A percentile compares a stretch with the other conserved stretches of the same genome.
phyloP scores from a whole-genome alignment of 2,329 filamentous ascomycete genomes.

The Aureobasidium vineae region DNA sequence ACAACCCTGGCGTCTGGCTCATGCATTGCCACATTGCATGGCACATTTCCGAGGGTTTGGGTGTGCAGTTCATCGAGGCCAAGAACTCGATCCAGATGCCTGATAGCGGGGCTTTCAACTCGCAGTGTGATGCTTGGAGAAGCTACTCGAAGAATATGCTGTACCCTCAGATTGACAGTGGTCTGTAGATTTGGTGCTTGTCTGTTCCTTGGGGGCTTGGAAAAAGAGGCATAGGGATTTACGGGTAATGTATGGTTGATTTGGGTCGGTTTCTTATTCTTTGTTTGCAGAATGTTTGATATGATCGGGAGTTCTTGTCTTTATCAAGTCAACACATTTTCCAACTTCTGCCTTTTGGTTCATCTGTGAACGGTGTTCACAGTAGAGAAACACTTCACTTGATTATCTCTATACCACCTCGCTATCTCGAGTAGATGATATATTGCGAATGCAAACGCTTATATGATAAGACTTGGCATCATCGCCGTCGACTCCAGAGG shows the following conservation, averaged over 20 bases:
- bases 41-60: conserved; percentile 61
- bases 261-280: neutral
- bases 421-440: no score
- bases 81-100: conserved; percentile 38
- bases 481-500: no score
- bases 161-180: conserved; percentile 44
- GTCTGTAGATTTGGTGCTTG: conserved; percentile 34
- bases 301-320: neutral
- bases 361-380: neutral
- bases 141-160: conserved; percentile 37
- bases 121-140: conserved; percentile 39
- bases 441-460: no score
- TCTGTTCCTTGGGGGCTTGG: neutral
- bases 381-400: no score
- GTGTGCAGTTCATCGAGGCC: conserved; percentile 54
- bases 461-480: no score
- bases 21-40: conserved; percentile 57
- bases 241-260: neutral
- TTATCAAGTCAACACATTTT: neutral
- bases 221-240: neutral
- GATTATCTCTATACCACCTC: no score
- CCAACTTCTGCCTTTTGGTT: neutral
- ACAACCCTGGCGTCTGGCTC: conserved; percentile 51
- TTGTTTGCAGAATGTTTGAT: neutral
- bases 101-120: conserved; percentile 32